Evolutionary conservation across 495 filamentous ascomycete species (phyloP).

Genomic region (Endocarpon pusillum): DNA sequence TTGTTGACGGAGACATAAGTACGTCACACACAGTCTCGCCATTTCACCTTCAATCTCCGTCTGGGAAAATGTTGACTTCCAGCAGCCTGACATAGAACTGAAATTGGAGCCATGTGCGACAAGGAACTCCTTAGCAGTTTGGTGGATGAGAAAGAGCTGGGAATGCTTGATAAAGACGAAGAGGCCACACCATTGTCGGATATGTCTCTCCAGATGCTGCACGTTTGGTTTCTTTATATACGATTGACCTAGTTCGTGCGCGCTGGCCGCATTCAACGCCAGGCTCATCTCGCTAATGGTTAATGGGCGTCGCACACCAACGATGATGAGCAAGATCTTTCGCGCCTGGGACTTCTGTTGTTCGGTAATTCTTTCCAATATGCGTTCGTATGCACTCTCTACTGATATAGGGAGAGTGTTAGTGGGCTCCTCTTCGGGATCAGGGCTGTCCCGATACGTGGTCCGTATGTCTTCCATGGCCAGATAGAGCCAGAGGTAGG

Average conservation of each 20-base stretch:
- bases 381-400: too few relatives aligned
- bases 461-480: too few relatives aligned
- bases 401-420: too few relatives aligned
- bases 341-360: too few relatives aligned
- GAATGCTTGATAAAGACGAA: conserved; percentile 19
- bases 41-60: not conserved
- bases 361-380: too few relatives aligned
- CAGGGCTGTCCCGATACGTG: too few relatives aligned
- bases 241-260: too few relatives aligned
- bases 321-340: conserved; percentile 21
- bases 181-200: conserved; percentile 27
- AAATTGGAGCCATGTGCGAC: not conserved
- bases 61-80: not conserved
- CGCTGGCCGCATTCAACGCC: too few relatives aligned
- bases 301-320: conserved; percentile 22
- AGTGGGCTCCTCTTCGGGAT: too few relatives aligned
- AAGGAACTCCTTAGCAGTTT: conserved; percentile 26
- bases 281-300: conserved; percentile 22
- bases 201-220: too few relatives aligned
- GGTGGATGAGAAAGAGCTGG: conserved; percentile 25
- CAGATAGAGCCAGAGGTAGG: conserved; percentile 19
- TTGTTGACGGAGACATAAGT: not conserved
- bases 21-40: not conserved
- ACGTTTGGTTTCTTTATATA: too few relatives aligned
- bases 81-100: not conserved